Base-by-base conservation (phyloP, 805 yeast species). In the Kuraishia molischiana region DNA sequence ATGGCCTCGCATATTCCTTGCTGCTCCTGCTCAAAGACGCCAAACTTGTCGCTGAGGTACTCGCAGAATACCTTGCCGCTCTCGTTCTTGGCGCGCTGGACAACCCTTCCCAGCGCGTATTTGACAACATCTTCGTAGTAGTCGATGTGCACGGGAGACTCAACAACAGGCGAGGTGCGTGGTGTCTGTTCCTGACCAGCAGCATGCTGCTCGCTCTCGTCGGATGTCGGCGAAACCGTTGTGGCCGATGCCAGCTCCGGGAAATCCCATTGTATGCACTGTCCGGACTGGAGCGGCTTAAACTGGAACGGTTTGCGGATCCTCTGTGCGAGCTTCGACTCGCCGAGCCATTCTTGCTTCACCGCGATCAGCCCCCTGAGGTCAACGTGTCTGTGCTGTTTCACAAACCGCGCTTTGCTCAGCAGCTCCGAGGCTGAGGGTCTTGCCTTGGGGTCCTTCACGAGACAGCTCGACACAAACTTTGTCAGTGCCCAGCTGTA, bases 1-100 rank as follows among this genome's bases (percentile, higher is more conserved):
- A 83, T 64, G 0, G 85, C 85, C 40, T 73, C 78, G 35, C 76
- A 59, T 32, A 83, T 62, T 0, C 92, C 92, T 1, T 83, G 79
- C 40, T 73, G 74, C 17, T 56, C 51, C 18, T 48, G 41, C 47
- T 83, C 87, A 24, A 69, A 65, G 3, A 51, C 52, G 2, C 57
- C 51, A 29, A 82, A 56, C 9, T 55, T 56, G 4, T 56, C 48
- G 28, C 62, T 59, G 36, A 82, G 52, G 3, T 53, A 44, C 29
- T 51, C 20, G 80, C 81, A 4, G 67, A 56, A 2, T 44, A 41
- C 35, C 62, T 67, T 0, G 85, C 74, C 19, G 57, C 64, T 9
- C 56, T 59, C n/a, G 69, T 61, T 28, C 29, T 62, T 63, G 3
- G 85, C 80, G 34, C 89, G 62, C 21, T 51, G 56, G 41, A 63